A percentile compares a stretch with the other conserved stretches of the same genome.
phyloP scores from a whole-genome alignment of 345 rosid species.

The Ceriops zippeliana region DNA sequence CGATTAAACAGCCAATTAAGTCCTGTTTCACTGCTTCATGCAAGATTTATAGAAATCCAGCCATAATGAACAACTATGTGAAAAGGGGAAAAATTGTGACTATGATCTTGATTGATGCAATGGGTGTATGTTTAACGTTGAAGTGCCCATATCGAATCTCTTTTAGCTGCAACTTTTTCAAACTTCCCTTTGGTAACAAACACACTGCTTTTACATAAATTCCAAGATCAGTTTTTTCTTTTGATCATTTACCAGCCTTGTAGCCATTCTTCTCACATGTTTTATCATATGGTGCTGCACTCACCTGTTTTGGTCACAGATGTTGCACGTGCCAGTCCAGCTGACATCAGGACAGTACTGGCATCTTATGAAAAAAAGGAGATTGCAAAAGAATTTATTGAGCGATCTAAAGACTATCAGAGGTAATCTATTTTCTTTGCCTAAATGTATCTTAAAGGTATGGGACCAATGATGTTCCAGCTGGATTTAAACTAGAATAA shows the following conservation, averaged over 20 bases:
- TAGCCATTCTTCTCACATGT: not conserved
- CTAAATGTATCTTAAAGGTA: not conserved
- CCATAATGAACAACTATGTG: not conserved
- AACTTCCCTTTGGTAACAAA: not conserved
- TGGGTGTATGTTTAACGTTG: not conserved
- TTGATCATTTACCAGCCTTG: not conserved
- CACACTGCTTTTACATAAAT: too few species aligned
- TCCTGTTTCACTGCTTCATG: not conserved
- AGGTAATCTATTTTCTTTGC: constrained; percentile 32
- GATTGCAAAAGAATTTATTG: constrained; percentile 77
- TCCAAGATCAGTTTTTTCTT: too few species aligned
- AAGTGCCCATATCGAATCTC: not conserved
- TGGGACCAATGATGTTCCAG: not conserved
- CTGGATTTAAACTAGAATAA: constrained; percentile 1
- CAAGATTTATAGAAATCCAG: not conserved
- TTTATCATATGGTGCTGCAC: not conserved
- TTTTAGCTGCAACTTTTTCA: not conserved
- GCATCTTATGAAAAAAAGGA: constrained; percentile 73
- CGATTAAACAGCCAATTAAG: too few species aligned
- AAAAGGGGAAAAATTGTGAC: not conserved
- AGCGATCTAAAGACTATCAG: constrained; percentile 77
- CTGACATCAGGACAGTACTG: constrained; percentile 76
- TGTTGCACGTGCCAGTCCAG: constrained; percentile 75
- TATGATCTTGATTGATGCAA: not conserved
- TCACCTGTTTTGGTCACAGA: constrained; percentile 38